Evolutionary conservation across 2,329 filamentous ascomycete species (phyloP).

Genomic region (Pseudogymnoascus destructans): DNA sequence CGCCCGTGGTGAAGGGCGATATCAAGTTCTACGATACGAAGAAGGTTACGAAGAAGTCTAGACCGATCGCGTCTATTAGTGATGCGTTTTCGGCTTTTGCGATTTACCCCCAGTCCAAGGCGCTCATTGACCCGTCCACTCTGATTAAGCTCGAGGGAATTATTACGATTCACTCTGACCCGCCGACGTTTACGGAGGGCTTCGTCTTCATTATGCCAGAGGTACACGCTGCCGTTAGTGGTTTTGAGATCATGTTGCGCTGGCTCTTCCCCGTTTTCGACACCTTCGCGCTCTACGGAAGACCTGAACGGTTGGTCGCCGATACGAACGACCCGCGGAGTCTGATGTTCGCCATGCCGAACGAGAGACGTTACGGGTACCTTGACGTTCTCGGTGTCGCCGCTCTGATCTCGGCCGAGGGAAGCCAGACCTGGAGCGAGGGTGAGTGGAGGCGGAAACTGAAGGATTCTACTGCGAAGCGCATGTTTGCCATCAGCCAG

Average conservation of each 20-base stretch:
- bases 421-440: constrained; percentile 68
- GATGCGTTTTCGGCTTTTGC: constrained; percentile 88
- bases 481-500: constrained; percentile 52
- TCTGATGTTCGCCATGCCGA: constrained; percentile 97
- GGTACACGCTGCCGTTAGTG: constrained; percentile 75
- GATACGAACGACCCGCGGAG: constrained; percentile 78
- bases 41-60: constrained; percentile 83
- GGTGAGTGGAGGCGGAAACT: constrained; percentile 79
- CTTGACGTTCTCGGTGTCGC: constrained; percentile 79
- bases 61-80: constrained; percentile 80
- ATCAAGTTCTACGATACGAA: constrained; percentile 90
- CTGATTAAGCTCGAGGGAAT: constrained; percentile 86
- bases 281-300: constrained; percentile 80
- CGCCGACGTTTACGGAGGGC: constrained; percentile 69
- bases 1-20: constrained; percentile 62
- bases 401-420: constrained; percentile 62
- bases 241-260: constrained; percentile 89
- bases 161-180: constrained; percentile 73
- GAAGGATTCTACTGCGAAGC: constrained; percentile 73
- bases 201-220: constrained; percentile 99
- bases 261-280: constrained; percentile 93
- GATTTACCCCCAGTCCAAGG: constrained; percentile 89
- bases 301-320: constrained; percentile 73
- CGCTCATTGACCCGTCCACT: constrained; percentile 86
- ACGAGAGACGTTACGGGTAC: constrained; percentile 76